These are phyloP conservation scores for Cardamine chenopodiifolia DNA, from an alignment of 345 rosid genomes.

Conservation along the genomic window DNA sequence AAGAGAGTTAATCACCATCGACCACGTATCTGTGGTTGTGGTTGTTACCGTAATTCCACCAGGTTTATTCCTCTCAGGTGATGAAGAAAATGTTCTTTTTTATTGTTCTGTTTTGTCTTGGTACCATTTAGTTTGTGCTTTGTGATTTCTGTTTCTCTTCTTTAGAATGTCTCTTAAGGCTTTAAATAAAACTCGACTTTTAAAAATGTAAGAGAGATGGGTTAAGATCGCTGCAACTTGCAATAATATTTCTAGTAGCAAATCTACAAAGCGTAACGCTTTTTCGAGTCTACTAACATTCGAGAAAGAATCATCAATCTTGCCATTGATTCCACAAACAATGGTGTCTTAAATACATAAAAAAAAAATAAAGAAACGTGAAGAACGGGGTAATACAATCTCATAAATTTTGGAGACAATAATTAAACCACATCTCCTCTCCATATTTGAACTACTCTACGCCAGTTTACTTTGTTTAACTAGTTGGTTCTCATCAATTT, in stretches of 20 bases:
- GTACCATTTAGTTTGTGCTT: not conserved
- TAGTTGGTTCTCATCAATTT: not conserved
- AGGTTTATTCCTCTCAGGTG: constrained; percentile 81
- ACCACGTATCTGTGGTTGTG: constrained; percentile 53
- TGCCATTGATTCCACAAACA: not conserved
- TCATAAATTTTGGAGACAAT: not conserved
- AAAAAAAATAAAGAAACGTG: not conserved
- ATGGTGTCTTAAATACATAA: not conserved
- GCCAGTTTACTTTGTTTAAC: not conserved
- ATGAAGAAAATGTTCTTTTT: not conserved
- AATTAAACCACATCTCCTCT: not conserved
- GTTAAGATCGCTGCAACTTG: not conserved
- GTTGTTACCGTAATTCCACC: constrained; percentile 71
- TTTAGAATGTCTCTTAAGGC: not conserved
- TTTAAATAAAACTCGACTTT: not conserved
- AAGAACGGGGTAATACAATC: not conserved
- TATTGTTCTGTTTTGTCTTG: not conserved
- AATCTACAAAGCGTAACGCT: not conserved
- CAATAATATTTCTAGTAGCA: not conserved
- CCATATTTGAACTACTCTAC: not conserved
- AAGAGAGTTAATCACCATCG: constrained; percentile 68
- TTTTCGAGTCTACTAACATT: not conserved
- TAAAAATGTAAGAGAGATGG: not conserved
- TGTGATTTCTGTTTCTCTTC: constrained; percentile 9
- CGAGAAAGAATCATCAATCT: not conserved